Evolutionary conservation across 768 basidiomycete genomes (phyloP).

Genomic region (Phallus indusiatus): DNA sequence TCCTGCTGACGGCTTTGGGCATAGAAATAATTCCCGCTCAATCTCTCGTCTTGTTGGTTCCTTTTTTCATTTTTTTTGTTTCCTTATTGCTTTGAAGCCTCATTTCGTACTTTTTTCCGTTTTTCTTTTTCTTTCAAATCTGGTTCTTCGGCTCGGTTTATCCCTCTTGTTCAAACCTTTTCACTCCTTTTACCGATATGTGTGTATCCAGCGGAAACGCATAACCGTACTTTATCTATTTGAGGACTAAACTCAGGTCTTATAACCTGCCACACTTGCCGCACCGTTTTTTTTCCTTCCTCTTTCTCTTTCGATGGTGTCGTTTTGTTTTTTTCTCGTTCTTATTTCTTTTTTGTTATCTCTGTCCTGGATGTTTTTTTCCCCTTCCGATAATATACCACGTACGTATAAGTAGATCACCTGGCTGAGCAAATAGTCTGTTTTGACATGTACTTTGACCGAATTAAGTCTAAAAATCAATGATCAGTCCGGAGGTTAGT

Average conservation of each 20-base stretch:
- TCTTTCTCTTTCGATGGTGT: too few relatives aligned
- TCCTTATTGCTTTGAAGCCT: constrained; percentile 1
- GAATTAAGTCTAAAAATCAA: background rate
- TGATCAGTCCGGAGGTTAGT: too few relatives aligned
- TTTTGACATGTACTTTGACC: background rate
- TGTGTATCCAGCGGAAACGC: background rate
- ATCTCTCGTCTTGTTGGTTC: constrained; percentile 2
- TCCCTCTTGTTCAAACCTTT: background rate
- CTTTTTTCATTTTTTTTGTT: constrained; percentile 2
- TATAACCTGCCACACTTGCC: background rate
- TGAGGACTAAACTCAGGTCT: background rate
- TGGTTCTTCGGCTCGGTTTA: background rate
- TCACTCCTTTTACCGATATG: background rate
- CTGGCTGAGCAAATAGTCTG: background rate
- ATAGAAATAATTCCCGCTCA: background rate
- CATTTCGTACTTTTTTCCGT: constrained; percentile 6
- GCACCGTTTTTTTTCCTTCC: background rate
- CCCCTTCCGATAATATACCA: background rate
- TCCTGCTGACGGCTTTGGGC: background rate
- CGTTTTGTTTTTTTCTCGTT: too few relatives aligned
- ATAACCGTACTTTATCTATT: background rate
- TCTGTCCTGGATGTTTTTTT: background rate
- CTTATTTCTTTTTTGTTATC: background rate
- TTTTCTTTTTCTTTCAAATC: constrained; percentile 8
- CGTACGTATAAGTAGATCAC: background rate